A percentile compares a stretch with the other conserved stretches of the same genome.
phyloP scores from a whole-genome alignment of 208 protist species.

The Trypanosoma avium region DNA sequence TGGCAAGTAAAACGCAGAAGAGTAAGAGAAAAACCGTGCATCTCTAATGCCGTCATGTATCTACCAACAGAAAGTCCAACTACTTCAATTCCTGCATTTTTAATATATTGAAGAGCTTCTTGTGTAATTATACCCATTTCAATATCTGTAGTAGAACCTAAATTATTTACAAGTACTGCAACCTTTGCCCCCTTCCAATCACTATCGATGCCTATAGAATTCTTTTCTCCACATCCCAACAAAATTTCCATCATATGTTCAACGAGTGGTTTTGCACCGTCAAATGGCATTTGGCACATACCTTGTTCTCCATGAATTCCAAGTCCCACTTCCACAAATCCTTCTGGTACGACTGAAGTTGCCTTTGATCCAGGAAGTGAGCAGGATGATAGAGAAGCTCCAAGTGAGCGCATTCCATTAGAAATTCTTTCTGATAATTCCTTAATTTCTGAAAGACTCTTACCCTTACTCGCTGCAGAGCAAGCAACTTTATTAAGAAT shows the following conservation, averaged over 20 bases:
- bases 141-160: conserved; percentile 76
- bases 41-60: conserved; percentile 89
- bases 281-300: conserved; percentile 37
- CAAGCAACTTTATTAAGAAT: conserved; percentile 89
- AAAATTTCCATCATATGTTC: conserved; percentile 34
- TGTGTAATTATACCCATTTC: conserved; percentile 62
- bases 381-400: conserved; percentile 72
- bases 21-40: conserved; percentile 84
- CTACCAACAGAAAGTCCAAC: conserved; percentile 55
- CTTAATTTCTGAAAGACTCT: conserved; percentile 50
- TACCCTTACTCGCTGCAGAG: conserved; percentile 52
- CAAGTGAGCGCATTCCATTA: conserved; percentile 61
- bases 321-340: conserved; percentile 77
- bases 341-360: conserved; percentile 37
- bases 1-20: conserved; percentile 45
- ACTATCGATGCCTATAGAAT: background rate
- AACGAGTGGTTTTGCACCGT: conserved; percentile 31
- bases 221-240: conserved; percentile 20
- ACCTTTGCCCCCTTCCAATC: conserved; percentile 26
- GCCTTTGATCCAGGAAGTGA: conserved; percentile 58
- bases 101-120: conserved; percentile 35
- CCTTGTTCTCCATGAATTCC: conserved; percentile 92
- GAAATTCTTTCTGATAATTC: conserved; percentile 42
- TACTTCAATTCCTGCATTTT: conserved; percentile 31
- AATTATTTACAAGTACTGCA: conserved; percentile 87